phyloP scores from a whole-genome alignment of 768 basidiomycete species.

The Daedalea quercina region DNA sequence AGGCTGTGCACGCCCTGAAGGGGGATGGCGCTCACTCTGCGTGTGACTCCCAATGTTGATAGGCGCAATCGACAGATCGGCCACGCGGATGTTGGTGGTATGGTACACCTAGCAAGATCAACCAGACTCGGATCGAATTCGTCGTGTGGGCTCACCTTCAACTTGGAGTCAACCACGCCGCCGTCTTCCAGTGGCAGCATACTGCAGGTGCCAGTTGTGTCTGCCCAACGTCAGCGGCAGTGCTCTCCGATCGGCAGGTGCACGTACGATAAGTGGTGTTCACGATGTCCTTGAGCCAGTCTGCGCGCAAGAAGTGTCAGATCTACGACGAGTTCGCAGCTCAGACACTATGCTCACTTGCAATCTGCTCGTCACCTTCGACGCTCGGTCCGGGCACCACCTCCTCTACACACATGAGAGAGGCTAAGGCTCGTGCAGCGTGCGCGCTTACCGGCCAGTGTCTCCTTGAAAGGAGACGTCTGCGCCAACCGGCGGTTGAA shows the following conservation, averaged over 20 bases:
- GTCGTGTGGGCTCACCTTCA: conserved; percentile 6
- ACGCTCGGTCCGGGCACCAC: conserved; percentile 19
- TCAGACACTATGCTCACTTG: conserved; percentile 7
- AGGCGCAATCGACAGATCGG: conserved; percentile 37
- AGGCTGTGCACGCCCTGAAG: background rate
- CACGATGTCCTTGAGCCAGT: background rate
- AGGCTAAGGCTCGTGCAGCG: too few species aligned
- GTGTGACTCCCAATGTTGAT: conserved; percentile 33
- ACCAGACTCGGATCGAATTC: too few species aligned
- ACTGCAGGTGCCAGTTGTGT: background rate
- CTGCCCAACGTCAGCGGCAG: background rate
- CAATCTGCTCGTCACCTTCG: conserved; percentile 12
- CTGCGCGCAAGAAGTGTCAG: background rate
- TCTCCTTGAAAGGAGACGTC: conserved; percentile 15
- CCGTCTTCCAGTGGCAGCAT: conserved; percentile 11
- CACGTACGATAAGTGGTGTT: background rate
- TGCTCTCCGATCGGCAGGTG: background rate
- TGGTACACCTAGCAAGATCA: conserved; percentile 4
- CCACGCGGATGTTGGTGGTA: conserved; percentile 8
- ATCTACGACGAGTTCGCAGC: conserved; percentile 3
- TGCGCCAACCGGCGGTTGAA: conserved; percentile 16
- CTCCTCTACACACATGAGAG: conserved; percentile 13
- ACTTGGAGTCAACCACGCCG: conserved; percentile 5
- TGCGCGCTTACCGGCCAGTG: conserved; percentile 6
- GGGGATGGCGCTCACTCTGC: conserved; percentile 5